A percentile compares a stretch with the other conserved stretches of the same genome.
Evolutionary conservation across 192 early-diverging fungal species (phyloP).

Genomic region (Ambispora gerdemannii): DNA sequence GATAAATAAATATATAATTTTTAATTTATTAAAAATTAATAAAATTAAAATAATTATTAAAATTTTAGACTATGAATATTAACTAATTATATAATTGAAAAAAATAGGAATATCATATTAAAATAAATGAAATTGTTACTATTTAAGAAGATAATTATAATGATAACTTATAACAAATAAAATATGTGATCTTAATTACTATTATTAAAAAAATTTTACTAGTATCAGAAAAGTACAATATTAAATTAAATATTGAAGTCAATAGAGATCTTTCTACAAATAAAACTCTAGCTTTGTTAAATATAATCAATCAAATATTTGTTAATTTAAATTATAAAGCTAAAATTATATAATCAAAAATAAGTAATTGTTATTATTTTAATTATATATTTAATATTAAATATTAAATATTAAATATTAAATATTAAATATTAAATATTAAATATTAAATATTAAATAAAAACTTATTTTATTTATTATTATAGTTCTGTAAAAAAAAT

Average conservation of each 20-base stretch:
- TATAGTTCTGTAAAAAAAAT: no score
- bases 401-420: neutral
- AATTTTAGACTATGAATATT: no score
- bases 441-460: no score
- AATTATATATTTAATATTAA: neutral
- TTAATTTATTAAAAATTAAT: neutral
- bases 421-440: neutral
- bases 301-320: slow-evolving; percentile 12
- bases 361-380: neutral
- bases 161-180: neutral
- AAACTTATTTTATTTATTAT: no score
- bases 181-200: neutral
- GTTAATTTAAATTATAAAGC: neutral
- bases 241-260: slow-evolving; percentile 15
- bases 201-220: neutral
- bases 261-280: slow-evolving; percentile 1
- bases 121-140: neutral
- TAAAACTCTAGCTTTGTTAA: slow-evolving; percentile 1
- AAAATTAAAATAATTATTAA: neutral
- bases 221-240: slow-evolving; percentile 5
- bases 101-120: slow-evolving; percentile 10
- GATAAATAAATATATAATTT: neutral
- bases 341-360: slow-evolving; percentile 2
- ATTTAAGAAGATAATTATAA: slow-evolving; percentile 21
- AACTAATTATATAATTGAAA: neutral